A percentile compares a stretch with the other conserved stretches of the same genome.
These are phyloP conservation scores for Colletotrichum higginsianum DNA, from an alignment of 2,329 filamentous ascomycete species.

Conservation along the genomic window DNA sequence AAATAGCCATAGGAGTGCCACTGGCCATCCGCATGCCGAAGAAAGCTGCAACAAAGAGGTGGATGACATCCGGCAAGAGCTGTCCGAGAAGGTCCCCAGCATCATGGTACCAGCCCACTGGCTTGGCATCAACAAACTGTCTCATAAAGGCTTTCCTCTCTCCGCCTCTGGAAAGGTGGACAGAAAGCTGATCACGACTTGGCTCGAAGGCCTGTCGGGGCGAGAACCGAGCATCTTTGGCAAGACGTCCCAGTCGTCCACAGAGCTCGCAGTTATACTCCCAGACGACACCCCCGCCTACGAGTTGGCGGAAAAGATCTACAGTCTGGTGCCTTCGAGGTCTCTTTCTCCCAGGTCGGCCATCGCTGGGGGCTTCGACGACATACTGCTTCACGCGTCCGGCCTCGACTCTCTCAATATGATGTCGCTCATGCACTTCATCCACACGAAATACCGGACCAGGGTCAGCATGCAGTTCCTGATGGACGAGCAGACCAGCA, in stretches of 20 bases:
- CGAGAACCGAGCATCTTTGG: not conserved
- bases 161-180: not conserved
- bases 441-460: constrained; percentile 12
- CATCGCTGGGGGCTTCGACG: not conserved
- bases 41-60: not conserved
- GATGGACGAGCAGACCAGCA: constrained; percentile 30
- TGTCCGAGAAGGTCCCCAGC: constrained; percentile 2
- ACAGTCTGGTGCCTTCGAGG: not conserved
- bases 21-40: not conserved
- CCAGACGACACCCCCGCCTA: constrained; percentile 8
- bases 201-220: not conserved
- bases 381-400: constrained; percentile 8
- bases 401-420: constrained; percentile 35
- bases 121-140: not conserved
- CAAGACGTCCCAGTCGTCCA: accelerated
- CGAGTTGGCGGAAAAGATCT: constrained; percentile 21
- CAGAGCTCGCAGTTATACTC: not conserved
- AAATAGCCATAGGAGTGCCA: too few relatives aligned
- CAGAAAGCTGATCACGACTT: not conserved
- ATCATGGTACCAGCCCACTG: constrained; percentile 30
- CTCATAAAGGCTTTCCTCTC: not conserved
- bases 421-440: constrained; percentile 39
- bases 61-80: not conserved
- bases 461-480: constrained; percentile 31
- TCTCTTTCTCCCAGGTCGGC: not conserved